Conservation (phyloP, 352 stramenopile species). For the Aphanomyces astaci region DNA sequence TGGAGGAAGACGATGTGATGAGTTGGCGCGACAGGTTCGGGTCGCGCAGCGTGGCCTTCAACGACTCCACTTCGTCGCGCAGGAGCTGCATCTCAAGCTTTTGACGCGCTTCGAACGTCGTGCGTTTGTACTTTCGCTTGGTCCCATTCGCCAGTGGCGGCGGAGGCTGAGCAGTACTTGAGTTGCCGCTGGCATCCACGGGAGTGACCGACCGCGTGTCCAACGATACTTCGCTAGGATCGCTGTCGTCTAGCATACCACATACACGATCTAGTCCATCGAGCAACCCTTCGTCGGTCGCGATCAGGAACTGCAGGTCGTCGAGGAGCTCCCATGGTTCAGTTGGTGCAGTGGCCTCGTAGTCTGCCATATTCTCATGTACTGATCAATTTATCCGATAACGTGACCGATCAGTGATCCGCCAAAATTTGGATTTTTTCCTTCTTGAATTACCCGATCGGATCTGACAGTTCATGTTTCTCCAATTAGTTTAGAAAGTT, state of each 20-base stretch:
- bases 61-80: not conserved
- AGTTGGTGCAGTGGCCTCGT: no score
- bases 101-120: constrained; percentile 4
- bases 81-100: not conserved
- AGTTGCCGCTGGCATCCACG: not conserved
- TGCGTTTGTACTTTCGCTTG: not conserved
- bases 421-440: no score
- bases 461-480: no score
- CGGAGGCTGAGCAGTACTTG: not conserved
- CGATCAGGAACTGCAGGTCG: constrained; percentile 15
- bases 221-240: not conserved
- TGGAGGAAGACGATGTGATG: not conserved
- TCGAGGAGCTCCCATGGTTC: not conserved
- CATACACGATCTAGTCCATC: not conserved
- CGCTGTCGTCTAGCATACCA: not conserved
- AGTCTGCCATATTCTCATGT: no score
- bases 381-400: no score
- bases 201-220: not conserved
- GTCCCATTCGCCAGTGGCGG: no score
- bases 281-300: not conserved
- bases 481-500: no score
- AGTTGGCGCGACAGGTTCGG: not conserved
- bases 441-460: no score
- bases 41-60: not conserved
- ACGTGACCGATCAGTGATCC: no score